phyloP scores from a whole-genome alignment of 257 asterid species.

The Cynanchum wilfordii region DNA sequence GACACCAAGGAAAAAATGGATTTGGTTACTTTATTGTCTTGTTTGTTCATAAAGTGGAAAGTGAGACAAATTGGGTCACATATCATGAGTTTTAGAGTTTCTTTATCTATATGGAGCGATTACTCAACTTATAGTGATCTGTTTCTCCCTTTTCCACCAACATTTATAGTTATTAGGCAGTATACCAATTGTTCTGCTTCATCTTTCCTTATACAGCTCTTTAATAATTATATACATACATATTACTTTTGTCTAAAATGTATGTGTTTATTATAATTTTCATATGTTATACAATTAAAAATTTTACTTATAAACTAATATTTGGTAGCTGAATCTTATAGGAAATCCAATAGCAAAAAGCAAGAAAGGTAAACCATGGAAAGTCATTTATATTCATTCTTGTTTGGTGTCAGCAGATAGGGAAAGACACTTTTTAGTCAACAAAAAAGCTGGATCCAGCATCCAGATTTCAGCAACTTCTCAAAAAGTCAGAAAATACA shows the following conservation, averaged over 20 bases:
- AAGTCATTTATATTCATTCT: background rate
- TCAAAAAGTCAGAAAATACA: background rate
- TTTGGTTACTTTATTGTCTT: background rate
- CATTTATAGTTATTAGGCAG: background rate
- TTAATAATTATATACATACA: too few species aligned
- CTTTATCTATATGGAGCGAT: background rate
- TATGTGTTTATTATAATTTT: too few species aligned
- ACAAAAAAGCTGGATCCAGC: slow-evolving; percentile 4
- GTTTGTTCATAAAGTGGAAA: background rate
- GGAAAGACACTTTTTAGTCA: background rate
- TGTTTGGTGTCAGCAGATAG: background rate
- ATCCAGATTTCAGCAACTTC: background rate
- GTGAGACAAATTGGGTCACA: background rate
- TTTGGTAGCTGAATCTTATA: too few species aligned
- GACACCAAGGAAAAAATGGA: background rate
- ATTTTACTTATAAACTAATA: too few species aligned
- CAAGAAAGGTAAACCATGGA: background rate
- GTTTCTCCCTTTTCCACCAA: background rate
- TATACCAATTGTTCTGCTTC: background rate
- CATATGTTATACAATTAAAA: too few species aligned
- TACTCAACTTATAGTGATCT: background rate
- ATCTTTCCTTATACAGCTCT: background rate
- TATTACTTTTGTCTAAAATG: too few species aligned
- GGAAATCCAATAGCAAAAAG: background rate
- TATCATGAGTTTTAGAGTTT: background rate